Conservation (phyloP, 305 asterid species). For the Fraxinus nigra region DNA sequence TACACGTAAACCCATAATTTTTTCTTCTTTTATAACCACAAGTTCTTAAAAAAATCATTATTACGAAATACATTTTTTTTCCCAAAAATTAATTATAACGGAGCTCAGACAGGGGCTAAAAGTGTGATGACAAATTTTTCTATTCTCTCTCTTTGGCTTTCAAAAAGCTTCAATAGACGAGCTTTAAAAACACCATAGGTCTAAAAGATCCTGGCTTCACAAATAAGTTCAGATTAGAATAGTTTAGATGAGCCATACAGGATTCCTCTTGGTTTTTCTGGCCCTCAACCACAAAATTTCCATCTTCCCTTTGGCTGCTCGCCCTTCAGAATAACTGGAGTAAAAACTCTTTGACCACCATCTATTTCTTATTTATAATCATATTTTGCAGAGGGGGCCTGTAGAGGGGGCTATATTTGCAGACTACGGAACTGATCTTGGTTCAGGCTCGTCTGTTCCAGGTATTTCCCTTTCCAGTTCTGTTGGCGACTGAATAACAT, state of each 20-base stretch:
- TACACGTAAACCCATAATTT: too few relatives aligned
- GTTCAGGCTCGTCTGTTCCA: conserved; percentile 77
- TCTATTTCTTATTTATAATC: conserved; percentile 12
- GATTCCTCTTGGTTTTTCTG: background rate
- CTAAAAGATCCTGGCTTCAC: background rate
- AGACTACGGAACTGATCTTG: conserved; percentile 95
- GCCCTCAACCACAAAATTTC: background rate
- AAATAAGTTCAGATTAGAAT: background rate
- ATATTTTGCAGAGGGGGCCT: conserved; percentile 63
- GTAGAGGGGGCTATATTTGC: conserved; percentile 82
- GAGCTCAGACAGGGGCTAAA: too few relatives aligned
- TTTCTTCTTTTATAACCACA: too few relatives aligned
- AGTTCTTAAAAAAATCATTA: too few relatives aligned
- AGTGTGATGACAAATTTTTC: background rate
- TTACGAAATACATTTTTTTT: too few relatives aligned
- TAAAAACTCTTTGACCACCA: background rate
- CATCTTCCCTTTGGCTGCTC: background rate
- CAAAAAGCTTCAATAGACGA: background rate
- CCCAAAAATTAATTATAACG: too few relatives aligned
- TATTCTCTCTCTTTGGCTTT: background rate
- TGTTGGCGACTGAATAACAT: background rate
- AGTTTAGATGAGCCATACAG: background rate
- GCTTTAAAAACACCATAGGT: background rate
- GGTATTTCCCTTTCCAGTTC: conserved; percentile 37
- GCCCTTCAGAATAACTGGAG: background rate